Conservation (phyloP, 176 grass and related monocot genomes). For the Carex parvula region DNA sequence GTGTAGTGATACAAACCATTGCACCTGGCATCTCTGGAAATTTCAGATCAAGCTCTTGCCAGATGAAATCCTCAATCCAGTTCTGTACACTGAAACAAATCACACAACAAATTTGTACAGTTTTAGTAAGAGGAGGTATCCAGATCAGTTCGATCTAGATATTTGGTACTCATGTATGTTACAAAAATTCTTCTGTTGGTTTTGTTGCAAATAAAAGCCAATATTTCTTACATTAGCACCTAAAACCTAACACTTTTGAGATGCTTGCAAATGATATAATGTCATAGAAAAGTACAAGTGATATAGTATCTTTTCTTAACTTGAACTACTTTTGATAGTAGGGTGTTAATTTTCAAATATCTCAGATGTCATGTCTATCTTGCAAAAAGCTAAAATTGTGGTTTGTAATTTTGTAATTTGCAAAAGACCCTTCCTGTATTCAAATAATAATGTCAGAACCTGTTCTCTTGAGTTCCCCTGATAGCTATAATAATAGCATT, state of each 20-base stretch:
- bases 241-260: neutral
- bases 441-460: slow-evolving; percentile 35
- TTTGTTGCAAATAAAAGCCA: neutral
- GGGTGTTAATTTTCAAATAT: neutral
- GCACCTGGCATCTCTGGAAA: slow-evolving; percentile 69
- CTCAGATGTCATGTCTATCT: neutral
- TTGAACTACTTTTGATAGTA: neutral
- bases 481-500: slow-evolving; percentile 72
- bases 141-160: neutral
- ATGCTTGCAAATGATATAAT: neutral
- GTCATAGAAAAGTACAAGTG: neutral
- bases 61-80: slow-evolving; percentile 78
- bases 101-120: slow-evolving; percentile 1
- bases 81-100: slow-evolving; percentile 60
- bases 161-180: neutral
- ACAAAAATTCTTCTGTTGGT: neutral
- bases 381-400: neutral
- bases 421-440: slow-evolving; percentile 8
- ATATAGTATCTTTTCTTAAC: neutral
- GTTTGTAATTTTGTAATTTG: neutral
- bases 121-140: neutral
- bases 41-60: slow-evolving; percentile 91
- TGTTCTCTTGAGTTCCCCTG: slow-evolving; percentile 97
- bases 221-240: neutral
- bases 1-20: slow-evolving; percentile 25